These are phyloP conservation scores for Tuctoria greenei DNA, from an alignment of 176 grass and related monocot species.

Conservation along the genomic window DNA sequence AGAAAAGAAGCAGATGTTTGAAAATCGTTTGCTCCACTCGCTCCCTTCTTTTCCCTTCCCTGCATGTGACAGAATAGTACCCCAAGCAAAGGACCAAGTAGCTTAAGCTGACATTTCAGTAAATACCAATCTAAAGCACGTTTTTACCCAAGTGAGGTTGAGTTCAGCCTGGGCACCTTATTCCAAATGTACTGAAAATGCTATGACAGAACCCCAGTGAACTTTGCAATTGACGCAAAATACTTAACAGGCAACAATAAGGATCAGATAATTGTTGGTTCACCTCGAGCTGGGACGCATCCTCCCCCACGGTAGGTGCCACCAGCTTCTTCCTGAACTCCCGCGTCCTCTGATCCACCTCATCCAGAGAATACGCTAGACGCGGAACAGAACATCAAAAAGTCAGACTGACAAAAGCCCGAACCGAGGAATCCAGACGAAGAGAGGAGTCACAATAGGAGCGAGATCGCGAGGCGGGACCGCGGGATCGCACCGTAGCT, in stretches of 20 bases:
- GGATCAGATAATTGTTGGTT: neutral
- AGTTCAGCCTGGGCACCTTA: neutral
- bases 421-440: slow-evolving; percentile 12
- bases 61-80: neutral
- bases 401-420: slow-evolving; percentile 11
- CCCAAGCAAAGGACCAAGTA: neutral
- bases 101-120: neutral
- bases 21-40: neutral
- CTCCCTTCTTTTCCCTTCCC: neutral
- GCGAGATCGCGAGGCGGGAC: slow-evolving; percentile 6
- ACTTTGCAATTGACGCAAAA: neutral
- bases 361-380: slow-evolving; percentile 62
- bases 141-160: neutral
- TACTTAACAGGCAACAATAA: neutral
- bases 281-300: slow-evolving; percentile 58
- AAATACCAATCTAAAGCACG: neutral
- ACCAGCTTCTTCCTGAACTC: slow-evolving; percentile 48
- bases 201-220: neutral
- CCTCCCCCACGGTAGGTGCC: slow-evolving; percentile 16
- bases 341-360: slow-evolving; percentile 56
- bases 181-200: neutral
- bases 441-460: neutral
- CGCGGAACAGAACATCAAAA: slow-evolving; percentile 6
- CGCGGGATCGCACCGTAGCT: slow-evolving; percentile 51
- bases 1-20: neutral